A percentile compares a stretch with the other conserved stretches of the same genome.
These are phyloP conservation scores for Saccharata proteae DNA, from an alignment of 2,329 filamentous ascomycete species.

Conservation along the genomic window DNA sequence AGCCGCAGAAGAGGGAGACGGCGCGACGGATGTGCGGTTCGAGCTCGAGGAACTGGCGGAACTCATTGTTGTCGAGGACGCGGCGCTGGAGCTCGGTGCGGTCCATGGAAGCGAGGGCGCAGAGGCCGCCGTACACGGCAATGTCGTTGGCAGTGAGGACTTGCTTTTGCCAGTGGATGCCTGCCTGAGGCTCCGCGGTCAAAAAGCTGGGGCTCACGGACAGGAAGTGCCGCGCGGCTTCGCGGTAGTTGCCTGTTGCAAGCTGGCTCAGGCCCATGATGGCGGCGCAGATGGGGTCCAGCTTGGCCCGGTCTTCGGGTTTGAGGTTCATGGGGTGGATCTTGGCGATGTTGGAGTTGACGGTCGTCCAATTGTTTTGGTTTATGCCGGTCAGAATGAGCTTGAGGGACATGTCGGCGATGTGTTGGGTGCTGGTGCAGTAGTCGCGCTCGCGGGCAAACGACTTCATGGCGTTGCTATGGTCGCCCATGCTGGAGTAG, in stretches of 20 bases:
- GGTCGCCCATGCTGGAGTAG: conserved; percentile 65
- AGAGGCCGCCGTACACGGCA: conserved; percentile 81
- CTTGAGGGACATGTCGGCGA: conserved; percentile 70
- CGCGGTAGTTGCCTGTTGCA: conserved; percentile 42
- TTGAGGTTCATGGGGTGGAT: conserved; percentile 41
- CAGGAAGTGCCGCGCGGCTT: conserved; percentile 64
- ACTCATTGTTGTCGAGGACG: conserved; percentile 75
- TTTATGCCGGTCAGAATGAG: conserved; percentile 66
- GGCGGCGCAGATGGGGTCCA: conserved; percentile 52
- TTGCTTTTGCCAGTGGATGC: conserved; percentile 50
- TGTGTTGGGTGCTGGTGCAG: conserved; percentile 70
- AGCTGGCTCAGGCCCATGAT: conserved; percentile 52
- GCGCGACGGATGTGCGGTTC: conserved; percentile 92
- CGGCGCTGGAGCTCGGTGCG: conserved; percentile 59
- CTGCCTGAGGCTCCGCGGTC: conserved; percentile 28
- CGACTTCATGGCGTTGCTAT: conserved; percentile 59
- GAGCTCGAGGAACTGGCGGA: conserved; percentile 79
- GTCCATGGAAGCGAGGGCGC: conserved; percentile 82
- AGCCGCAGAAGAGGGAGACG: conserved; percentile 77
- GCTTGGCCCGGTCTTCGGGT: conserved; percentile 45
- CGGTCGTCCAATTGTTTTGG: conserved; percentile 63
- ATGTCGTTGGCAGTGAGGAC: conserved; percentile 77
- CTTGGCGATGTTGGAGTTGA: conserved; percentile 48
- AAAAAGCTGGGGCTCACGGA: conserved; percentile 42
- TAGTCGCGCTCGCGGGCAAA: conserved; percentile 84